Percentiles rank a stretch among this genome's conserved stretches.
Conservation (phyloP, 2,329 filamentous ascomycete genomes). For the Aphanocladium album region DNA sequence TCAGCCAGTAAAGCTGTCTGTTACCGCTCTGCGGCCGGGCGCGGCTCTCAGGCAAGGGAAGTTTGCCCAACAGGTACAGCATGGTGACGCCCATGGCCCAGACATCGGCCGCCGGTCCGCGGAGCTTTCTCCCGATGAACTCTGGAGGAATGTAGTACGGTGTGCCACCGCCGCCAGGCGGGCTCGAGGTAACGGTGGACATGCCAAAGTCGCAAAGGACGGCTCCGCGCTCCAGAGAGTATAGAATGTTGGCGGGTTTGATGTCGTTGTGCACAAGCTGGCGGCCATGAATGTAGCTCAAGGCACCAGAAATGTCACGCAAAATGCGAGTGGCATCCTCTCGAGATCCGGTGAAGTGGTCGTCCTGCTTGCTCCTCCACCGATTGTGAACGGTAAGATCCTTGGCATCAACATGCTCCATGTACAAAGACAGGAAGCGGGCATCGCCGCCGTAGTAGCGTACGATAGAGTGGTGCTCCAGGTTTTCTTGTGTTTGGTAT, state of each 20-base stretch:
- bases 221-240: conserved; percentile 52
- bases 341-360: conserved; percentile 46
- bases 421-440: conserved; percentile 54
- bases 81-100: conserved; percentile 58
- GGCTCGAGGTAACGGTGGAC: conserved; percentile 42
- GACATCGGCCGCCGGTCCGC: conserved; percentile 51
- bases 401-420: conserved; percentile 55
- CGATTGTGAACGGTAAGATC: conserved; percentile 45
- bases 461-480: conserved; percentile 54
- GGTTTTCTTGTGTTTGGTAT: conserved; percentile 49
- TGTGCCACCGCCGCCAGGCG: conserved; percentile 49
- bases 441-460: conserved; percentile 55
- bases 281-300: conserved; percentile 52
- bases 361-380: conserved; percentile 44
- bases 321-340: conserved; percentile 49
- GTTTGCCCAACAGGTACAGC: conserved; percentile 54
- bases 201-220: conserved; percentile 58
- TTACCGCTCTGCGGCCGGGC: conserved; percentile 40
- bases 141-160: conserved; percentile 59
- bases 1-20: conserved; percentile 52
- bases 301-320: conserved; percentile 47
- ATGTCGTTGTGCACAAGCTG: conserved; percentile 57
- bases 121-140: conserved; percentile 51
- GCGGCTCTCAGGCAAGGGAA: conserved; percentile 49
- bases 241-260: conserved; percentile 58